Base-by-base conservation (phyloP, 2,329 filamentous ascomycete genomes). In the Fusarium multiceps region DNA sequence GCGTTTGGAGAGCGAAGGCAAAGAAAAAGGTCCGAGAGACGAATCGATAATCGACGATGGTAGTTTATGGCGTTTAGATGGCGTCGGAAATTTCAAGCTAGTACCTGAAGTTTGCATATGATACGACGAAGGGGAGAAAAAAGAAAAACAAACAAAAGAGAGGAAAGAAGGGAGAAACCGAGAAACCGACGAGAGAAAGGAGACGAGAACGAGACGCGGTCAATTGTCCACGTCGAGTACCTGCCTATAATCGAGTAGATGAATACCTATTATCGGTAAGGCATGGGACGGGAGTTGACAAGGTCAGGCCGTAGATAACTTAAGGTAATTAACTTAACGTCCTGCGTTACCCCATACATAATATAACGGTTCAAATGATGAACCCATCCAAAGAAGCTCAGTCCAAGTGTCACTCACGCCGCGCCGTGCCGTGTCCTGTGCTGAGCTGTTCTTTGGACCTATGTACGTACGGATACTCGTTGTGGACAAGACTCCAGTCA, bases 361-460 rank as follows among this genome's bases (percentile, higher is more conserved):
- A 60, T 14, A 63, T 45, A 59, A 34, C 41, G 53, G 48, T 62
- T 54, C 53, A 67, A 51, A 46, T 51, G 53, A 46, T 47, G 56
- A 60, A 37, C 34, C 34, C 34, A 37, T 67, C 34, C 47, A 41
- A 11, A 37, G 30, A 53, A 53, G 34, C 49, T 42, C 47, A 66
- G 55, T 43, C 47, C 61, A 66, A 50, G 56, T 49, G 40, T 46
- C 63, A 41, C 55, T 23, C 43, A 18, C 21, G 48, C 43, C 55
- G 62, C 55, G 56, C 54, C 54, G 60, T 53, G 32, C 41, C 60
- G 46, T 64, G 60, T 43, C 49, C 47, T 63, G 58, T 41, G 48
- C 40, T 32, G 37, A 41, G n/a, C 27, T 54, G 43, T 53, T 27
- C 25, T 55, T 28, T 18, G 25, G 42, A 46, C 48, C 20, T 46